Percentiles rank a stretch among this genome's conserved stretches.
These are phyloP conservation scores for Hibiscus tridactylites DNA, from an alignment of 345 rosid genomes.

Conservation along the genomic window DNA sequence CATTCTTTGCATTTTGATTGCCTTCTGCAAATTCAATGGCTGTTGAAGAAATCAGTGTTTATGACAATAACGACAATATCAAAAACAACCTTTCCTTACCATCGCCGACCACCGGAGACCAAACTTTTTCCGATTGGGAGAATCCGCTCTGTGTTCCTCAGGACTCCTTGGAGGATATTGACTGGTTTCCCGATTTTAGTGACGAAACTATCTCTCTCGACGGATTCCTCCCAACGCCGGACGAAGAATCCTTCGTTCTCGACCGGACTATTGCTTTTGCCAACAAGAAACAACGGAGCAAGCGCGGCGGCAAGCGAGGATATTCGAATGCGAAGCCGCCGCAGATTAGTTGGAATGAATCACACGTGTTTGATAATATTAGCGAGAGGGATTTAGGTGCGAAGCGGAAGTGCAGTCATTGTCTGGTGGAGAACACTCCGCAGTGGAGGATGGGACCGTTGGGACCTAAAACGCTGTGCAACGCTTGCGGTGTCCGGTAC, in stretches of 20 bases:
- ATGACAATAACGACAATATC: neutral
- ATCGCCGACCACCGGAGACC: neutral
- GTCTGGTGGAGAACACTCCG: conserved; percentile 26
- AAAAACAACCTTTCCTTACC: neutral
- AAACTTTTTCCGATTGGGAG: neutral
- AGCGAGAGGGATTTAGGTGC: neutral
- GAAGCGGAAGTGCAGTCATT: conserved; percentile 28
- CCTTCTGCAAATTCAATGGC: neutral
- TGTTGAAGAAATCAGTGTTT: neutral
- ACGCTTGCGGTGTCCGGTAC: conserved; percentile 39
- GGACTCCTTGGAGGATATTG: neutral
- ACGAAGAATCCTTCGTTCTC: neutral
- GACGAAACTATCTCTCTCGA: neutral
- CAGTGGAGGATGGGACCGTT: conserved; percentile 39
- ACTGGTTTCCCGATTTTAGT: neutral
- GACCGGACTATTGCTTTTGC: neutral
- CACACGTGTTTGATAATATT: neutral
- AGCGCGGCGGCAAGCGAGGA: neutral
- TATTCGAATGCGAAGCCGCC: neutral
- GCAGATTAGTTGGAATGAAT: too few relatives aligned
- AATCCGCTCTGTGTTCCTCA: neutral
- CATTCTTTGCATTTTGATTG: neutral
- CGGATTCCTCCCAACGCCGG: neutral
- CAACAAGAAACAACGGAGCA: conserved; percentile 7
- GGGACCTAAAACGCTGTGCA: conserved; percentile 42